phyloP scores from a whole-genome alignment of 805 yeast species.

The Candida manassasensis region DNA sequence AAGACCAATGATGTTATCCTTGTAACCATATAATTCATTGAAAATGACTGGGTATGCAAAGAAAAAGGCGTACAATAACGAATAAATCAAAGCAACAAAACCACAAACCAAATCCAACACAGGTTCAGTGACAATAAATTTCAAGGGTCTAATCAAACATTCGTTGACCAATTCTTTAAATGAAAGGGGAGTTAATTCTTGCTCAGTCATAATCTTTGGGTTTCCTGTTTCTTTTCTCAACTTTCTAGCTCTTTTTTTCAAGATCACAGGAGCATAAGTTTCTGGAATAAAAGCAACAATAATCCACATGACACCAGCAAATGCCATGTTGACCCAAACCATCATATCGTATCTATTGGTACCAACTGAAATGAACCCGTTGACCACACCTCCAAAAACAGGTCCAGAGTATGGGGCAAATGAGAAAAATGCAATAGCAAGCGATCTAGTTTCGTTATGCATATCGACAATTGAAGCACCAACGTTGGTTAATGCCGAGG shows the following conservation, averaged over 20 bases:
- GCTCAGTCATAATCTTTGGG: conserved; percentile 83
- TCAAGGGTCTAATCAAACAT: conserved; percentile 76
- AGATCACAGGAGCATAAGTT: conserved; percentile 80
- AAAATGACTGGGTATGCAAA: conserved; percentile 93
- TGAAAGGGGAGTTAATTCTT: conserved; percentile 76
- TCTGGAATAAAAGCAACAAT: conserved; percentile 69
- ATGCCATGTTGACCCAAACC: conserved; percentile 90
- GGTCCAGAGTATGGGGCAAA: conserved; percentile 94
- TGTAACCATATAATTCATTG: conserved; percentile 66
- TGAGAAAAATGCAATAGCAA: conserved; percentile 86
- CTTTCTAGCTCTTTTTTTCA: conserved; percentile 59
- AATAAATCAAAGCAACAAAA: conserved; percentile 84
- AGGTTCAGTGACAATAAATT: conserved; percentile 75
- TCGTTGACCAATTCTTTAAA: conserved; percentile 64
- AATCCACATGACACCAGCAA: conserved; percentile 82
- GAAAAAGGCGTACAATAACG: conserved; percentile 89
- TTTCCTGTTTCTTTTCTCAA: conserved; percentile 79
- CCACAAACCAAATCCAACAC: conserved; percentile 78
- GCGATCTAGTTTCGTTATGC: conserved; percentile 77
- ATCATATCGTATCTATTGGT: conserved; percentile 66
- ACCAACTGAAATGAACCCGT: conserved; percentile 76
- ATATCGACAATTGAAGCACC: conserved; percentile 91
- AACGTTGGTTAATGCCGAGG: conserved; percentile 79
- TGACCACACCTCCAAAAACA: conserved; percentile 80
- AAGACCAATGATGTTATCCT: conserved; percentile 75